Conservation (phyloP, 352 stramenopile species). For the Globisporangium apiculatum region DNA sequence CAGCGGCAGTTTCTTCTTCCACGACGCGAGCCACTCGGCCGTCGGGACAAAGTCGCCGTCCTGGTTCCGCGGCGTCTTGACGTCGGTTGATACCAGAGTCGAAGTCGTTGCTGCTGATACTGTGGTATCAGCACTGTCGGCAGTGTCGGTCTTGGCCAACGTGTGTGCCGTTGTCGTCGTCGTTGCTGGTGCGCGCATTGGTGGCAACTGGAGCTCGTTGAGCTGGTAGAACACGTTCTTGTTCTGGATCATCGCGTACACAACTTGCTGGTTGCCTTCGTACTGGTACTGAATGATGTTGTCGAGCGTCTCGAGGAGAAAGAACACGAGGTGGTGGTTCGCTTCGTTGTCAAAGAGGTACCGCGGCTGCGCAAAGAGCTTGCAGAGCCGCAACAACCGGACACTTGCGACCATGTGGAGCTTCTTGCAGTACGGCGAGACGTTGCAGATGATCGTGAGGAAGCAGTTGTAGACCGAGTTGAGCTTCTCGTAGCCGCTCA, state of each 20-base stretch:
- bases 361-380: constrained; percentile 93
- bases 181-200: constrained; percentile 41
- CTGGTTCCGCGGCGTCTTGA: constrained; percentile 27
- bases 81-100: too few species aligned
- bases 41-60: constrained; percentile 82
- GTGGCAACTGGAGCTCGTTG: constrained; percentile 86
- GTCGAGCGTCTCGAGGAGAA: constrained; percentile 98
- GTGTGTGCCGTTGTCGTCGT: constrained; percentile 7
- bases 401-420: constrained; percentile 94
- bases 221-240: constrained; percentile 93
- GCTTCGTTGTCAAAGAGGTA: constrained; percentile 94
- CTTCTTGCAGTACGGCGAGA: constrained; percentile 96
- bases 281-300: constrained; percentile 99
- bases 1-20: constrained; percentile 93
- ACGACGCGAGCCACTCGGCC: constrained; percentile 90
- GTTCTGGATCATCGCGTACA: constrained; percentile 98
- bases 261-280: constrained; percentile 94
- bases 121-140: constrained; percentile 12
- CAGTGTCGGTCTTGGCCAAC: constrained; percentile 9
- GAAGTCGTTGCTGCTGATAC: constrained; percentile 3
- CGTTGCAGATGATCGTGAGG: constrained; percentile 98
- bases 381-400: constrained; percentile 96
- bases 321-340: constrained; percentile 94
- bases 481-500: constrained; percentile 95
- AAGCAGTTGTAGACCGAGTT: constrained; percentile 98